phyloP scores from a whole-genome alignment of 73 alveolate species.

The Symbiodinium natans region DNA sequence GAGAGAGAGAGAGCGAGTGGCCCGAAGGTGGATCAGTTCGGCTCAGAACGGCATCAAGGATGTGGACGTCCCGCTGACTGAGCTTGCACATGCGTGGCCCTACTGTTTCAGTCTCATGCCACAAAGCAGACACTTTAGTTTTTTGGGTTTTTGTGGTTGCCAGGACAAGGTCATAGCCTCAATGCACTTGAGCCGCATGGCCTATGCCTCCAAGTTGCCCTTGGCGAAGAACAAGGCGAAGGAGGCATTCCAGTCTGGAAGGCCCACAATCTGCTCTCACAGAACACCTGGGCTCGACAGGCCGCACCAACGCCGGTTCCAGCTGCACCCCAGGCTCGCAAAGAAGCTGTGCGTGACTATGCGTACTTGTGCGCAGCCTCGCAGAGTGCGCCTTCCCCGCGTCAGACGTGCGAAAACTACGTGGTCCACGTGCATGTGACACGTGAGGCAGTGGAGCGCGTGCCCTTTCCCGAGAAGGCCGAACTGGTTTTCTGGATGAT shows the following conservation, averaged over 20 bases:
- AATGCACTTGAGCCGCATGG: conserved; percentile 73
- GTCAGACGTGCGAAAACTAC: too few species aligned
- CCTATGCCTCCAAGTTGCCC: conserved; percentile 77
- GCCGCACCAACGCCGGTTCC: too few species aligned
- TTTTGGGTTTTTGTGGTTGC: neutral
- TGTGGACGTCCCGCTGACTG: conserved; percentile 13
- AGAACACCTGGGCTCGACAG: too few species aligned
- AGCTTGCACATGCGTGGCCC: neutral
- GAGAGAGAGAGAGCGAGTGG: too few species aligned
- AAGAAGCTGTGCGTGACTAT: too few species aligned
- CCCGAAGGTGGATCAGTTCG: conserved; percentile 82
- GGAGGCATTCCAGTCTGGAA: conserved; percentile 25
- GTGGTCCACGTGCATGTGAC: too few species aligned
- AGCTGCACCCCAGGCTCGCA: too few species aligned
- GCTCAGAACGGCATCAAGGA: conserved; percentile 84
- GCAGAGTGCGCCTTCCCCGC: too few species aligned
- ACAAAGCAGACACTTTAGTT: neutral
- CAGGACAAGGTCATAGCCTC: conserved; percentile 74
- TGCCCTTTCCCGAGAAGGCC: neutral
- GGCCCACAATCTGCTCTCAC: too few species aligned
- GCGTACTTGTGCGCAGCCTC: too few species aligned
- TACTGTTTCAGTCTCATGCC: neutral
- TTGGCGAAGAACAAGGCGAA: conserved; percentile 52
- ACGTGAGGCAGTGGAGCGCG: neutral
- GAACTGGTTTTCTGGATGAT: too few species aligned